Percentiles rank a stretch among this genome's conserved stretches.
phyloP scores from a whole-genome alignment of 2,329 filamentous ascomycete species.

The Phaeosphaeria sp. region DNA sequence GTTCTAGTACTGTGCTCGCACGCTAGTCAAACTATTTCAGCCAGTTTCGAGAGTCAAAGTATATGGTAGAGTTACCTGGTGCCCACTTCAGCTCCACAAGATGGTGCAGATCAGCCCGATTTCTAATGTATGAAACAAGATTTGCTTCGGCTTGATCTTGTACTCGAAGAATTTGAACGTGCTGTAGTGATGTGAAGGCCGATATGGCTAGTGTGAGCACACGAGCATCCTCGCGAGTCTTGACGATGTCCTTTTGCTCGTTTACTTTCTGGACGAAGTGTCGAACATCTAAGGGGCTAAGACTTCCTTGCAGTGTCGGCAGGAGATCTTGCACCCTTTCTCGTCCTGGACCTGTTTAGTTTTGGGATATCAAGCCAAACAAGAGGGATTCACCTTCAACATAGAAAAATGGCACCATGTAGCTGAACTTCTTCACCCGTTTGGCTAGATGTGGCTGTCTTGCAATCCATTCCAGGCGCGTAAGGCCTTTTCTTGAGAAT shows the following conservation, averaged over 20 bases:
- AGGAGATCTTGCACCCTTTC: slow-evolving; percentile 50
- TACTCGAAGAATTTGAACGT: slow-evolving; percentile 69
- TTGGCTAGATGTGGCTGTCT: slow-evolving; percentile 57
- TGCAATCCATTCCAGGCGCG: slow-evolving; percentile 57
- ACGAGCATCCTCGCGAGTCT: slow-evolving; percentile 57
- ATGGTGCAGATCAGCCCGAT: slow-evolving; percentile 54
- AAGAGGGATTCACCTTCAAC: slow-evolving; percentile 51
- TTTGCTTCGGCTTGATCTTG: slow-evolving; percentile 65
- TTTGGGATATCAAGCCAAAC: slow-evolving; percentile 5
- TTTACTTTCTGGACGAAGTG: slow-evolving; percentile 54
- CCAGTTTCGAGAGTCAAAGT: not conserved
- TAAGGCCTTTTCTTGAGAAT: slow-evolving; percentile 58
- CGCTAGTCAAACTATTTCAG: slow-evolving; percentile 43
- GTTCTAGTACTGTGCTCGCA: slow-evolving; percentile 67
- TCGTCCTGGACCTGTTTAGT: slow-evolving; percentile 43
- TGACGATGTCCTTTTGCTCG: slow-evolving; percentile 60
- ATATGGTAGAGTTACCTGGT: slow-evolving; percentile 26
- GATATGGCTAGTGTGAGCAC: slow-evolving; percentile 62
- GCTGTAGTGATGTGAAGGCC: slow-evolving; percentile 66
- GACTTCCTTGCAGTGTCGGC: slow-evolving; percentile 42
- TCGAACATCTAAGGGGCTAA: slow-evolving; percentile 47
- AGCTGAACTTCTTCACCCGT: slow-evolving; percentile 66
- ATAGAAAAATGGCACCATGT: slow-evolving; percentile 66
- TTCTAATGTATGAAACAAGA: slow-evolving; percentile 59
- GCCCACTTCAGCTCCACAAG: slow-evolving; percentile 65